Percentiles rank a stretch among this genome's conserved stretches.
These are phyloP conservation scores for Populus hybrid DNA, from an alignment of 441 rosid genomes.

Conservation along the genomic window DNA sequence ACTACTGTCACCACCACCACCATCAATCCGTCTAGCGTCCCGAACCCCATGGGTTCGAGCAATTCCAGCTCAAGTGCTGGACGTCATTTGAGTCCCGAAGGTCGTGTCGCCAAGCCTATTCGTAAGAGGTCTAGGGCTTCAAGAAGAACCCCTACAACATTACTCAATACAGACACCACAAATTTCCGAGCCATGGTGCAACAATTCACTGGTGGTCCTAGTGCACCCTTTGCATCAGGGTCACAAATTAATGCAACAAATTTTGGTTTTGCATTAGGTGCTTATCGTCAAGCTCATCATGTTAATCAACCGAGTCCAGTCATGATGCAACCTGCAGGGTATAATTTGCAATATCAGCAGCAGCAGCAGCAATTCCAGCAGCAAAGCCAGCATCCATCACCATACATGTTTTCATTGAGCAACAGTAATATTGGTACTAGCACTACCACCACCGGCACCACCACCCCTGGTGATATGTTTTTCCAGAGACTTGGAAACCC, in stretches of 20 bases:
- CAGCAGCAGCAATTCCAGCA: constrained; percentile 25
- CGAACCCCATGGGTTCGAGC: neutral
- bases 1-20: constrained; percentile 14
- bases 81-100: constrained; percentile 45
- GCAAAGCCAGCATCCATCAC: constrained; percentile 15
- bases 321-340: constrained; percentile 19
- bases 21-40: neutral
- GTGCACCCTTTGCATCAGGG: constrained; percentile 34
- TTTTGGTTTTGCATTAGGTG: constrained; percentile 25
- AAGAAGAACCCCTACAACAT: constrained; percentile 84
- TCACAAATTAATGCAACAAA: constrained; percentile 16
- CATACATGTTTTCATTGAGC: constrained; percentile 37
- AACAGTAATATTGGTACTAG: neutral
- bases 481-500: constrained; percentile 26
- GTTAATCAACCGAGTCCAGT: constrained; percentile 24
- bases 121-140: constrained; percentile 85
- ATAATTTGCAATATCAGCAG: constrained; percentile 30
- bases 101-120: constrained; percentile 66
- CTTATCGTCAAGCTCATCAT: constrained; percentile 22
- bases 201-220: constrained; percentile 88
- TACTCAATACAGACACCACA: constrained; percentile 73
- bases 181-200: constrained; percentile 95
- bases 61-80: constrained; percentile 1
- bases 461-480: constrained; percentile 11
- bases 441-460: neutral